Conservation (phyloP, 305 asterid genomes). For the Striga hermonthica region DNA sequence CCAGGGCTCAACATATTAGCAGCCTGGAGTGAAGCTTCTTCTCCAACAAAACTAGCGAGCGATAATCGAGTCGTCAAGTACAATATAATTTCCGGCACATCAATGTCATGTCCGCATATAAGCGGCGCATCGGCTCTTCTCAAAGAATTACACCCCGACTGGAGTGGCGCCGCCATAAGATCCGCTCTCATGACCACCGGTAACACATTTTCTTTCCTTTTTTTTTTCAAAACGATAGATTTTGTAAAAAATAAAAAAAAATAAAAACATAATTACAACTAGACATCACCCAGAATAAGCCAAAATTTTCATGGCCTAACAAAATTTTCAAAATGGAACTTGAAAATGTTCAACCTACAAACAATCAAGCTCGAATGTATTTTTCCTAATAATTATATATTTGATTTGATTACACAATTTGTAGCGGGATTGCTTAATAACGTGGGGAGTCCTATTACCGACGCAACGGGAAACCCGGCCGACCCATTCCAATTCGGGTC, state of each 20-base stretch:
- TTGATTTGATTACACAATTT: background rate
- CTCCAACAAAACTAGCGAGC: conserved; percentile 44
- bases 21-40: conserved; percentile 59
- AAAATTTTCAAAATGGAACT: too few species aligned
- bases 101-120: conserved; percentile 74
- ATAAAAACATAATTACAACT: background rate
- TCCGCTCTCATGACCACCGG: conserved; percentile 66
- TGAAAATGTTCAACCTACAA: too few species aligned
- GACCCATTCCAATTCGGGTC: conserved; percentile 82
- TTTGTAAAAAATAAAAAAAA: too few species aligned
- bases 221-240: too few species aligned
- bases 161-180: conserved; percentile 81
- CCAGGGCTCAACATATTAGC: conserved; percentile 77
- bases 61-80: conserved; percentile 52
- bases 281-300: too few species aligned
- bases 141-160: conserved; percentile 60
- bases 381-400: background rate
- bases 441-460: conserved; percentile 47
- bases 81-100: conserved; percentile 53
- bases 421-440: conserved; percentile 67
- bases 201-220: conserved; percentile 5
- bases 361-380: background rate
- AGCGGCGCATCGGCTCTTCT: conserved; percentile 53
- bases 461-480: conserved; percentile 60
- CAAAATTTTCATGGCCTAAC: background rate